Evolutionary conservation across 202 grass and related monocot species (phyloP).

Genomic region (Setaria viridis): DNA sequence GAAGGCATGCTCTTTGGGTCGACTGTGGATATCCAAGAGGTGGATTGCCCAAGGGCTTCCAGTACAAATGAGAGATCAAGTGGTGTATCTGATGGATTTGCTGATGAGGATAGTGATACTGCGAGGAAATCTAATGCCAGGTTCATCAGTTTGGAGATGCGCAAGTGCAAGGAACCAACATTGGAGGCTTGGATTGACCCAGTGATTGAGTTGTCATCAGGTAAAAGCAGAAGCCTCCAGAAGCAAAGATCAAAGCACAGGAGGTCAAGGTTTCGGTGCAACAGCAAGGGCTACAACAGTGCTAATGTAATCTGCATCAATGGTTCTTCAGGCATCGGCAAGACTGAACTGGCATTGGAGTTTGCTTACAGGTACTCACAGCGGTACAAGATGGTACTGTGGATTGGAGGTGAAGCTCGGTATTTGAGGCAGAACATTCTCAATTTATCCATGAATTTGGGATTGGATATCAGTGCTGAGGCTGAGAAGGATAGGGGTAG

Average conservation of each 20-base stretch:
- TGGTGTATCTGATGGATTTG: conserved; percentile 84
- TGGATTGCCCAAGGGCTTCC: conserved; percentile 64
- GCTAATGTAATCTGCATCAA: conserved; percentile 74
- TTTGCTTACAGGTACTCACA: conserved; percentile 92
- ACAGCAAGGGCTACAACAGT: conserved; percentile 55
- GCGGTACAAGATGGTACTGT: conserved; percentile 93
- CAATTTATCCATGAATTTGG: conserved; percentile 80
- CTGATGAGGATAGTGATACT: conserved; percentile 89
- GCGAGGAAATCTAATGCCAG: conserved; percentile 69
- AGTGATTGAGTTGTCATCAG: conserved; percentile 68
- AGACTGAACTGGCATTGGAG: conserved; percentile 89
- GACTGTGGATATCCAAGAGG: conserved; percentile 69
- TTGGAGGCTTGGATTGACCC: conserved; percentile 98
- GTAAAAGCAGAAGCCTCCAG: conserved; percentile 75
- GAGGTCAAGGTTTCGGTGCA: conserved; percentile 72
- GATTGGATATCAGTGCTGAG: conserved; percentile 85
- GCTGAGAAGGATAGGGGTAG: conserved; percentile 92
- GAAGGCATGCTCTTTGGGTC: conserved; percentile 84
- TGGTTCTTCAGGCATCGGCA: conserved; percentile 85
- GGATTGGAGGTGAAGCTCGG: conserved; percentile 89
- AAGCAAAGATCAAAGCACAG: conserved; percentile 84
- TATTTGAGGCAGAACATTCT: conserved; percentile 93
- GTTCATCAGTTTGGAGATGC: conserved; percentile 89
- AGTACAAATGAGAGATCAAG: conserved; percentile 65
- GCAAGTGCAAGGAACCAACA: conserved; percentile 94